A percentile compares a stretch with the other conserved stretches of the same genome.
phyloP scores from a whole-genome alignment of 2,329 filamentous ascomycete species.

The Hypoxylon sp. region DNA sequence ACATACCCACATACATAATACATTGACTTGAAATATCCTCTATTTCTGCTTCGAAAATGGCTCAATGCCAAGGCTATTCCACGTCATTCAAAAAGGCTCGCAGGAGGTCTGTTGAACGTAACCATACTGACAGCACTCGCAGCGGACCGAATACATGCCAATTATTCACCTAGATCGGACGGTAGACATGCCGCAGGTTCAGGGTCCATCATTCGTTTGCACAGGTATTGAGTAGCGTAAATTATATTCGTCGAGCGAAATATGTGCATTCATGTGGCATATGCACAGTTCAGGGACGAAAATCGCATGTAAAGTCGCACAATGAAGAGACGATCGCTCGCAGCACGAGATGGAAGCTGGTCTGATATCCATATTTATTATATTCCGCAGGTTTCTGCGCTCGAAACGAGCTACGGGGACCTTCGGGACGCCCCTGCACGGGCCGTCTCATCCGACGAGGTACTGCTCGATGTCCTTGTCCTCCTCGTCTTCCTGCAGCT shows the following conservation, averaged over 20 bases:
- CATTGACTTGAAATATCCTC: too few species aligned
- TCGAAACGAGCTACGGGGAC: background rate
- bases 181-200: too few species aligned
- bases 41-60: too few species aligned
- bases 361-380: background rate
- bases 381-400: background rate
- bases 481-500: constrained; percentile 67
- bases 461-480: constrained; percentile 81
- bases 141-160: too few species aligned
- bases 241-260: background rate
- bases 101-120: too few species aligned
- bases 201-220: too few species aligned
- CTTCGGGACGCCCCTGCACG: background rate
- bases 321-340: background rate
- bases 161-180: too few species aligned
- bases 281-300: background rate
- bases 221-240: too few species aligned
- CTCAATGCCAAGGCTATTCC: too few species aligned
- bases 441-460: constrained; percentile 50
- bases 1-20: too few species aligned
- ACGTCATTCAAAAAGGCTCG: too few species aligned
- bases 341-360: background rate
- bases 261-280: background rate
- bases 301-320: background rate
- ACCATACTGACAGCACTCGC: too few species aligned